Conservation (phyloP, 1,139 yeast species). For the Hanseniaspora sp. region DNA sequence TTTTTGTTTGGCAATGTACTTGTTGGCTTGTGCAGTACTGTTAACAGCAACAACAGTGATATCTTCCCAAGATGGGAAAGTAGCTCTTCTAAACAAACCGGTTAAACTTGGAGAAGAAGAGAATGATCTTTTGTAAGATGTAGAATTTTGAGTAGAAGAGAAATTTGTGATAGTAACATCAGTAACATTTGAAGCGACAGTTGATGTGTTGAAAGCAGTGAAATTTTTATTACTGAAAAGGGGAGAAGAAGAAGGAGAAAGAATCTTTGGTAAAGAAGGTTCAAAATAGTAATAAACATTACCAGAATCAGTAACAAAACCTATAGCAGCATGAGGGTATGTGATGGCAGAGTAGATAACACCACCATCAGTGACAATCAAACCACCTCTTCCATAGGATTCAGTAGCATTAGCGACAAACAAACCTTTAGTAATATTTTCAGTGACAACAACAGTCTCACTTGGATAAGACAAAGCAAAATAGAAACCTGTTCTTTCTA, state of each 20-base stretch:
- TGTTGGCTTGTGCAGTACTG: not conserved
- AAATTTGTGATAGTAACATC: slow-evolving; percentile 23
- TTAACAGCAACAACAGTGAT: slow-evolving; percentile 22
- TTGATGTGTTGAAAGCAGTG: slow-evolving; percentile 22
- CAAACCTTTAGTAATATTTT: slow-evolving; percentile 22
- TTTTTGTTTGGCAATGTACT: not conserved
- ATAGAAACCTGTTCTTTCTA: slow-evolving; percentile 27
- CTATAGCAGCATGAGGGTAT: slow-evolving; percentile 25
- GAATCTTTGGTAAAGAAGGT: slow-evolving; percentile 22
- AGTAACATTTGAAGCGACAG: slow-evolving; percentile 16
- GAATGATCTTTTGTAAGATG: slow-evolving; percentile 17
- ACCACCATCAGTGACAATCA: slow-evolving; percentile 22
- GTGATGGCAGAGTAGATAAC: slow-evolving; percentile 26
- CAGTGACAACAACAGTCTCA: slow-evolving; percentile 25
- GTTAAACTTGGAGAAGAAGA: slow-evolving; percentile 15
- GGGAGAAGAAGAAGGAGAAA: slow-evolving; percentile 20
- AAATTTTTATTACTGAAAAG: slow-evolving; percentile 20
- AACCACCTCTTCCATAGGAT: slow-evolving; percentile 24
- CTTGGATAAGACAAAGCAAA: slow-evolving; percentile 23
- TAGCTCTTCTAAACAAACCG: slow-evolving; percentile 16
- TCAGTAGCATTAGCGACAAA: slow-evolving; percentile 23
- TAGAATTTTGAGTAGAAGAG: slow-evolving; percentile 13
- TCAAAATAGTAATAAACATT: slow-evolving; percentile 24
- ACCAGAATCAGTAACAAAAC: slow-evolving; percentile 19
- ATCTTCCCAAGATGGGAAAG: slow-evolving; percentile 24